phyloP scores from a whole-genome alignment of 768 basidiomycete species.

The Podaxis sp. region DNA sequence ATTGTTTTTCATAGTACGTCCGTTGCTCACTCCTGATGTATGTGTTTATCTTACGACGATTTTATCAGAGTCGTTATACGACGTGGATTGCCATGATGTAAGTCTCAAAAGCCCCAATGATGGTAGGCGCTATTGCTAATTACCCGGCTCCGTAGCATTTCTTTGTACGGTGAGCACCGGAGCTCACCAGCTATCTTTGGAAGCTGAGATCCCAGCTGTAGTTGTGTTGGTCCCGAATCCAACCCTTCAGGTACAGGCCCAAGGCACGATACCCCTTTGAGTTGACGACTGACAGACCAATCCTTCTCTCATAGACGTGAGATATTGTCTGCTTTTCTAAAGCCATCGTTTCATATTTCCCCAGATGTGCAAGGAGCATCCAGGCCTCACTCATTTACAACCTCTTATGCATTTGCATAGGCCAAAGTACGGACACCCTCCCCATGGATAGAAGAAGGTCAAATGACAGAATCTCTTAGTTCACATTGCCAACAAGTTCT shows the following conservation, averaged over 20 bases:
- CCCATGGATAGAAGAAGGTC: background rate
- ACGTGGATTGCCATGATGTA: conserved; percentile 12
- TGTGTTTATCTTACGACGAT: background rate
- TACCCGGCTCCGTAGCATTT: background rate
- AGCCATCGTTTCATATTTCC: background rate
- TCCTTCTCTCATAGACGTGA: background rate
- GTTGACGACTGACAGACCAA: background rate
- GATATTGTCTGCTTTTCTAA: background rate
- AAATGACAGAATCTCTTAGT: background rate
- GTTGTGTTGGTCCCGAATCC: conserved; percentile 12
- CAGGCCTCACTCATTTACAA: background rate
- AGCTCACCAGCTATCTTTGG: background rate
- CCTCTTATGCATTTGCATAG: conserved; percentile 3
- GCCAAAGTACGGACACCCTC: background rate
- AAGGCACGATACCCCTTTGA: background rate
- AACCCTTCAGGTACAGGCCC: conserved; percentile 5
- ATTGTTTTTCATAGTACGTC: conserved; percentile 8
- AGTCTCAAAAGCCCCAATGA: background rate
- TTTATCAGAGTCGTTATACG: conserved; percentile 7
- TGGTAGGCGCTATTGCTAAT: background rate
- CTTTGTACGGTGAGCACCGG: conserved; percentile 5
- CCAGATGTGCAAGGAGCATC: conserved; percentile 7
- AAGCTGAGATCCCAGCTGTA: background rate
- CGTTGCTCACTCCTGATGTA: background rate
- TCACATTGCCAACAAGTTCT: background rate